Percentiles rank a stretch among this genome's conserved stretches.
Conservation (phyloP, 2,329 filamentous ascomycete species). For the Ilyonectria sp. region DNA sequence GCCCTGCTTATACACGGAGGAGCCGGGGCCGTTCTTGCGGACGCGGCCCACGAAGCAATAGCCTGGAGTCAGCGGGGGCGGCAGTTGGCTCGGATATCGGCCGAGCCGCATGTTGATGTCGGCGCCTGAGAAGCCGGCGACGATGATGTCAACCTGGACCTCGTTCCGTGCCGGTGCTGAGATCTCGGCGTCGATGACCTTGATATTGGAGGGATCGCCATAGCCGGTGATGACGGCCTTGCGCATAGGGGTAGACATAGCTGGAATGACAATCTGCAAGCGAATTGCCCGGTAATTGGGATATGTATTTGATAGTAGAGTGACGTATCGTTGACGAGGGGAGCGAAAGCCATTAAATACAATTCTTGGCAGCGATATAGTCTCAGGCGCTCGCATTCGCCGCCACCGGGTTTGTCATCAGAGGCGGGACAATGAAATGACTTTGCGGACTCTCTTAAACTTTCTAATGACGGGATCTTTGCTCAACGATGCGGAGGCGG, state of each 20-base stretch:
- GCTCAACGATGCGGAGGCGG: background rate
- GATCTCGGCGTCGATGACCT: constrained; percentile 53
- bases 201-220: constrained; percentile 57
- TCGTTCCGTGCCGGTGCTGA: constrained; percentile 58
- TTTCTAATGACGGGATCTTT: background rate
- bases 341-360: background rate
- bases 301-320: background rate
- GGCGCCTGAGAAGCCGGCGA: constrained; percentile 62
- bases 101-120: constrained; percentile 66
- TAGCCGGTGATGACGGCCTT: constrained; percentile 61
- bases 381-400: background rate
- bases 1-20: constrained; percentile 49
- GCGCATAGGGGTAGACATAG: constrained; percentile 51
- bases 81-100: constrained; percentile 60
- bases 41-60: constrained; percentile 64
- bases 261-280: constrained; percentile 37
- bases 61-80: constrained; percentile 63
- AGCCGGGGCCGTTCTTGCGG: constrained; percentile 52
- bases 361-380: background rate
- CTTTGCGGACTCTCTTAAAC: background rate
- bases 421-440: background rate
- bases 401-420: background rate
- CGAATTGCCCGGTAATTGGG: background rate
- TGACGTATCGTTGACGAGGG: background rate
- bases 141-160: constrained; percentile 63